Conservation (phyloP, 164 flowering plant species). For the Dillenia turbinata region DNA sequence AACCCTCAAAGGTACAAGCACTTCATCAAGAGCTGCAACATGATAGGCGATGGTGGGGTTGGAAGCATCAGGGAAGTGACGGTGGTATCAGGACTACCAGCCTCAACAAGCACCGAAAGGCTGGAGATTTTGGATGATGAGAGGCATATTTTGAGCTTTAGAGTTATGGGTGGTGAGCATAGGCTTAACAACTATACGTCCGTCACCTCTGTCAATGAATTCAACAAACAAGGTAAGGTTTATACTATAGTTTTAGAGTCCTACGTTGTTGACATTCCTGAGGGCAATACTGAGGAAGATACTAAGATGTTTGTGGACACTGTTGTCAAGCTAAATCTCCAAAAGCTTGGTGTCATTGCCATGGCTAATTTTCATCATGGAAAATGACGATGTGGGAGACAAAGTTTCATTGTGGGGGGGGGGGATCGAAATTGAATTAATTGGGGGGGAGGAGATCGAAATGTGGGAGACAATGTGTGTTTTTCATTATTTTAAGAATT, state of each 20-base stretch:
- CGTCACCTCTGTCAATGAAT: slow-evolving; percentile 64
- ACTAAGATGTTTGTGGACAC: slow-evolving; percentile 78
- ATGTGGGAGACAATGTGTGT: too few relatives aligned
- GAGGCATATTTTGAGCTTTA: slow-evolving; percentile 54
- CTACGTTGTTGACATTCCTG: slow-evolving; percentile 73
- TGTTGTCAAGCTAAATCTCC: slow-evolving; percentile 65
- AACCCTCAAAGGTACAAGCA: slow-evolving; percentile 74
- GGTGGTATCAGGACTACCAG: slow-evolving; percentile 74
- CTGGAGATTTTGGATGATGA: slow-evolving; percentile 73
- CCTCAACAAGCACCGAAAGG: slow-evolving; percentile 70
- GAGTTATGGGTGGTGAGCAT: slow-evolving; percentile 80
- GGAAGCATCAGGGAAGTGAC: slow-evolving; percentile 75
- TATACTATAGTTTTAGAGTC: slow-evolving; percentile 72
- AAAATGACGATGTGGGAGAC: neutral
- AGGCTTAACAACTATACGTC: slow-evolving; percentile 58
- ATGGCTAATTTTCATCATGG: slow-evolving; percentile 27
- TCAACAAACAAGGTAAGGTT: slow-evolving; percentile 30
- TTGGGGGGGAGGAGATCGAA: too few relatives aligned
- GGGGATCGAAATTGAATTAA: neutral
- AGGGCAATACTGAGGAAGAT: slow-evolving; percentile 73
- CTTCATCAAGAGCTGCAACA: slow-evolving; percentile 66
- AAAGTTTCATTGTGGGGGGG: neutral
- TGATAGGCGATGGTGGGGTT: slow-evolving; percentile 55
- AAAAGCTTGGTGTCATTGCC: slow-evolving; percentile 60
- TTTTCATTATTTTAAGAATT: too few relatives aligned